Evolutionary conservation across 176 grass and related monocot species (phyloP), one percentile per base, ranked within the genome.

Genomic region (Avena insularis): DNA sequence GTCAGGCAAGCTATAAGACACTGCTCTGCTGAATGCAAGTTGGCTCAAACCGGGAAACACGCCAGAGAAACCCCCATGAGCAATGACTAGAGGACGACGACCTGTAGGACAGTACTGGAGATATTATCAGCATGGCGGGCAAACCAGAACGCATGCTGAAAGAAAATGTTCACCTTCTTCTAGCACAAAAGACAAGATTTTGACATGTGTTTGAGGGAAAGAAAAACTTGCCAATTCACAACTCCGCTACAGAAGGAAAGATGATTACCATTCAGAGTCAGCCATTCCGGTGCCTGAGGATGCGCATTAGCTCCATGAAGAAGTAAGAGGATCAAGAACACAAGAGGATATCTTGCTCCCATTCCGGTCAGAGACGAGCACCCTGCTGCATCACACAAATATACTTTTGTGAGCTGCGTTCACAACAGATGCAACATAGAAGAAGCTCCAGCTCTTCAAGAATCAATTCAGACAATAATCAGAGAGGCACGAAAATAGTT

Each of bases 191-290:
- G 48, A 54, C 14, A 17, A 3, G 8, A 14, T 53, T 74, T 76
- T 54, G 46, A 29, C 48, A 1, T 51, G 50, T 72, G 45, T 64
- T 85, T 23, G 50, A 77, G n/a, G n/a, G 43, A 25, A 87, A 84
- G 17, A 74, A 82, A 93, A 59, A 29, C 43, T 79, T 8, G 55
- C 9, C 40, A 57, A 79, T 63, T 66, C 36, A 64, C 49, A 85
- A 74, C 11, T 51, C 67, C 78, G 27, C 68, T 69, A 86, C 4
- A 84, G 19, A 19, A 43, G 75, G 61, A 19, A 56, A 47, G 8
- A 84, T 6, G 21, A 45, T 86, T 89, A 95, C 94, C 94, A 4
- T 43, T 82, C 57, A 93, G 87, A 51, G 94, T 96, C 82, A 73
- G 89, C 94, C 94, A 96, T 96, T 90, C 85, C 20, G 84, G 77